phyloP scores from a whole-genome alignment of 1,284 basidiomycete species.

The Porodaedalea pini region DNA sequence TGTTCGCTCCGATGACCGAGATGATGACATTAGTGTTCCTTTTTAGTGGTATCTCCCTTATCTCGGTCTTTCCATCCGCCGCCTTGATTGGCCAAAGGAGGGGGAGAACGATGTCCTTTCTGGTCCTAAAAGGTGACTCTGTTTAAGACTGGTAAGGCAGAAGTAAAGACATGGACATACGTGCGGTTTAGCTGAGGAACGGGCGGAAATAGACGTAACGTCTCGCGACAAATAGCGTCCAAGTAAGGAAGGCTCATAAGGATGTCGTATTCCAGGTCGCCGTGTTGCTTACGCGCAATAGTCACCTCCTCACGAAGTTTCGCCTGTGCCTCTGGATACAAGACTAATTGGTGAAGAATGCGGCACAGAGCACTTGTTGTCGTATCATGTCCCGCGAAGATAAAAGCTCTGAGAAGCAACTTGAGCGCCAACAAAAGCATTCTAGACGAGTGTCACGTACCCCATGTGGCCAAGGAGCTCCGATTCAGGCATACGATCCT shows the following conservation, averaged over 20 bases:
- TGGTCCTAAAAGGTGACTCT: constrained; percentile 6
- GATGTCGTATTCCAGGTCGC: constrained; percentile 29
- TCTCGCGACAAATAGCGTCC: constrained; percentile 34
- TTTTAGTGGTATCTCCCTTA: constrained; percentile 15
- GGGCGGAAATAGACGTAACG: constrained; percentile 25
- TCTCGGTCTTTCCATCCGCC: constrained; percentile 15
- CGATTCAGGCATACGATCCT: constrained; percentile 30
- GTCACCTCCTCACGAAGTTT: constrained; percentile 29
- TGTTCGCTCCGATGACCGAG: constrained; percentile 19
- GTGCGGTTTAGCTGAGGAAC: constrained; percentile 14
- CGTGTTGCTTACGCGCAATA: constrained; percentile 21
- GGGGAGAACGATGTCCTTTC: constrained; percentile 21
- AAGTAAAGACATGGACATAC: constrained; percentile 9
- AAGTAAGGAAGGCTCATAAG: constrained; percentile 31
- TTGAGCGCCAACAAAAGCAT: constrained; percentile 9
- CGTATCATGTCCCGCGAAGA: constrained; percentile 31
- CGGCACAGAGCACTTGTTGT: constrained; percentile 29
- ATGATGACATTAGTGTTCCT: constrained; percentile 21
- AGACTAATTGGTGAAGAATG: constrained; percentile 26
- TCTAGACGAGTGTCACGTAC: constrained; percentile 21
- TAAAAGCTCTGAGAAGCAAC: constrained; percentile 25
- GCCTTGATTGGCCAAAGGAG: constrained; percentile 19
- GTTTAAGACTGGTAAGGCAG: background rate
- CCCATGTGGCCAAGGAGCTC: constrained; percentile 34
- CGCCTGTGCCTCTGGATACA: constrained; percentile 26